phyloP scores from a whole-genome alignment of 2,329 filamentous ascomycete species.

The Aureobasidium sp. region DNA sequence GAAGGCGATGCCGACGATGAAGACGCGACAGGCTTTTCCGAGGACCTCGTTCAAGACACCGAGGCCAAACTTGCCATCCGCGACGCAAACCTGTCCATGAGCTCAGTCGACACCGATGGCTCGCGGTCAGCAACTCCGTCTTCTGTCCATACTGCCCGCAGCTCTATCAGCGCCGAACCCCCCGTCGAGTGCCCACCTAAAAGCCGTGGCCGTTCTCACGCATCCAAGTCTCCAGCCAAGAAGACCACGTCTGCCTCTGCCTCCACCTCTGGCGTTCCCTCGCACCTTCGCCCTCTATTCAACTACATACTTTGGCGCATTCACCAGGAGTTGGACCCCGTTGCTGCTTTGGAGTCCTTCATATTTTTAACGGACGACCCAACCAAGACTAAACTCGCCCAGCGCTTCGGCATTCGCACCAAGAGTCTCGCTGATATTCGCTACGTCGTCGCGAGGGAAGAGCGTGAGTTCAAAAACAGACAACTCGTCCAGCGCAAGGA shows the following conservation, averaged over 20 bases:
- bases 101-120: constrained; percentile 34
- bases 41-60: neutral
- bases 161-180: constrained; percentile 25
- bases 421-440: constrained; percentile 43
- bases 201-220: constrained; percentile 14
- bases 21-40: constrained; percentile 16
- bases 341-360: constrained; percentile 40
- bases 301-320: constrained; percentile 45
- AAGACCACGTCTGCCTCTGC: neutral
- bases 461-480: constrained; percentile 36
- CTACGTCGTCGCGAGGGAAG: constrained; percentile 40
- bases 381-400: constrained; percentile 35
- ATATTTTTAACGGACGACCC: constrained; percentile 44
- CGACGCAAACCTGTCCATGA: constrained; percentile 32
- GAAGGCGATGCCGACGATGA: constrained; percentile 36
- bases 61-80: constrained; percentile 21
- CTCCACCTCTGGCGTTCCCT: constrained; percentile 1
- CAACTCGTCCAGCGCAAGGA: constrained; percentile 20
- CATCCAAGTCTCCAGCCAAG: constrained; percentile 7
- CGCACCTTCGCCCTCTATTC: constrained; percentile 36
- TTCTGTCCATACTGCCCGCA: constrained; percentile 31
- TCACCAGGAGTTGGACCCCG: constrained; percentile 39
- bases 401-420: constrained; percentile 41
- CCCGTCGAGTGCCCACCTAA: constrained; percentile 25
- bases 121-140: constrained; percentile 31